Percentiles rank a stretch among this genome's conserved stretches.
Conservation (phyloP, 768 basidiomycete species). For the Filobasidium floriforme region DNA sequence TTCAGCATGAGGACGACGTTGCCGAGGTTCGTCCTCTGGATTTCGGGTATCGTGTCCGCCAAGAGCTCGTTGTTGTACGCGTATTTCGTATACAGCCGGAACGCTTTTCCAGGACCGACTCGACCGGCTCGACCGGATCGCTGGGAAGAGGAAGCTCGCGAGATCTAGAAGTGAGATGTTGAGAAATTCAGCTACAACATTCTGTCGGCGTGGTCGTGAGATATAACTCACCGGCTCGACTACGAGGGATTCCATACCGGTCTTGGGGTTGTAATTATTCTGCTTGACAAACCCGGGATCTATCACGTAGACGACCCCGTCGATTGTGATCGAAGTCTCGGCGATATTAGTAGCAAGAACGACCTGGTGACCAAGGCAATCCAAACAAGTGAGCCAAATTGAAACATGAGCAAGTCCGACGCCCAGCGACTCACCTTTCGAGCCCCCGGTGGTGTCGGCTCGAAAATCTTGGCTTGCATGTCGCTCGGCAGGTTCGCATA, state of each 20-base stretch:
- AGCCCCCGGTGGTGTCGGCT: constrained; percentile 92
- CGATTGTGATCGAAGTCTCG: constrained; percentile 99
- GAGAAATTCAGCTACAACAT: neutral
- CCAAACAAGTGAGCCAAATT: neutral
- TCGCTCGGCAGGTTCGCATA: constrained; percentile 99
- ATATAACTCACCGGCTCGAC: constrained; percentile 73
- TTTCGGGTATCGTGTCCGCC: constrained; percentile 95
- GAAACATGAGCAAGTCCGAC: neutral
- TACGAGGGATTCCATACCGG: constrained; percentile 93
- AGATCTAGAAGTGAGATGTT: constrained; percentile 57
- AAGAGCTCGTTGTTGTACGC: constrained; percentile 92
- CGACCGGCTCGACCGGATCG: constrained; percentile 94
- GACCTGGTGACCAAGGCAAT: constrained; percentile 48
- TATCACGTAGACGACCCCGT: constrained; percentile 97
- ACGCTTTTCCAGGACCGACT: constrained; percentile 95
- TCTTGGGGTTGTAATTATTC: constrained; percentile 95
- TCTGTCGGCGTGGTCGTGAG: neutral
- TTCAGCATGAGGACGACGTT: constrained; percentile 93
- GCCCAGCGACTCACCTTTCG: constrained; percentile 54
- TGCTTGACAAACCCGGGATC: constrained; percentile 99
- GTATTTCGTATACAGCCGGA: constrained; percentile 98
- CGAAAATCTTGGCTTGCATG: constrained; percentile 99
- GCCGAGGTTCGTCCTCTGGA: constrained; percentile 94
- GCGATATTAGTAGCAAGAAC: constrained; percentile 98
- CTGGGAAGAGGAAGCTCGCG: constrained; percentile 93